Evolutionary conservation across 2,329 filamentous ascomycete genomes (phyloP).

Genomic region (Arthrobotrys megalospora): DNA sequence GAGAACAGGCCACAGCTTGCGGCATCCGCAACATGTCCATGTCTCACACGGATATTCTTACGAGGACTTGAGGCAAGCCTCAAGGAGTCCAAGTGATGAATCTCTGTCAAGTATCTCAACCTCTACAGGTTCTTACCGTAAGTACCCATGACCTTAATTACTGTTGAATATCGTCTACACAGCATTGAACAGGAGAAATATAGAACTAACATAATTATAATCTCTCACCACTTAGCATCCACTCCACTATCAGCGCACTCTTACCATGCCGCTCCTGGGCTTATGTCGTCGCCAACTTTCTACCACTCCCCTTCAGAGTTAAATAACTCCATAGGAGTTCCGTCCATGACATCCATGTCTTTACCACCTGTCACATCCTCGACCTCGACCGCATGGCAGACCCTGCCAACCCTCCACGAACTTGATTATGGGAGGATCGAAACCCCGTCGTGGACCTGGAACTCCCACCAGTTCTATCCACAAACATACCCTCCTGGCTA

Average conservation of each 20-base stretch:
- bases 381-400: conserved; percentile 4
- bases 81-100: conserved; percentile 34
- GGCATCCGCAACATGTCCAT: background rate
- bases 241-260: conserved; percentile 13
- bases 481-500: background rate
- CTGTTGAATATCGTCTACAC: too few relatives aligned
- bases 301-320: conserved; percentile 5
- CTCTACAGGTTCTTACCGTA: conserved; percentile 31
- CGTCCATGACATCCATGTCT: background rate
- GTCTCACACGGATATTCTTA: background rate
- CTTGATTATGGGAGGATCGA: background rate
- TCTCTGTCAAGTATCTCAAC: conserved; percentile 17
- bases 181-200: too few relatives aligned
- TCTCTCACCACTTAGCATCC: conserved; percentile 9
- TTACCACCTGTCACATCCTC: conserved; percentile 15
- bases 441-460: background rate
- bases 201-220: background rate
- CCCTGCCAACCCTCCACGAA: conserved; percentile 12
- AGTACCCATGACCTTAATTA: background rate
- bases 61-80: conserved; percentile 19
- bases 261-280: conserved; percentile 14
- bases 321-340: background rate
- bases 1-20: background rate
- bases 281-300: conserved; percentile 14
- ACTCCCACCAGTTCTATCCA: background rate